Conservation (phyloP, 2,329 filamentous ascomycete genomes). For the Colletotrichum tamarilloi region DNA sequence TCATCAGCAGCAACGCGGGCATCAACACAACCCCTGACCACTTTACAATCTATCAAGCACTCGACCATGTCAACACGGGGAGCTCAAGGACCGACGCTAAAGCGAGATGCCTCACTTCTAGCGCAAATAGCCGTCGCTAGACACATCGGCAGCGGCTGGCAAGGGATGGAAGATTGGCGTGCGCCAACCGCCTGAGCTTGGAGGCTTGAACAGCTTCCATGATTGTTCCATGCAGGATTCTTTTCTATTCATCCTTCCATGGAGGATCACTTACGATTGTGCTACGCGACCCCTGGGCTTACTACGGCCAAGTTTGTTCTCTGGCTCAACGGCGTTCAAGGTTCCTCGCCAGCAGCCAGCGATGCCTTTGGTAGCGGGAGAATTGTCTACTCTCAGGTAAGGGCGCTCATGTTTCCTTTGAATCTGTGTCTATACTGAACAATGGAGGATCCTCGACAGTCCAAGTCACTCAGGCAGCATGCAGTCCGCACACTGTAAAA, state of each 20-base stretch:
- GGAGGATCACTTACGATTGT: constrained; percentile 5
- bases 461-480: neutral
- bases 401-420: neutral
- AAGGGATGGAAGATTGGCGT: constrained; percentile 5
- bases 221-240: constrained; percentile 31
- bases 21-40: neutral
- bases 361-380: neutral
- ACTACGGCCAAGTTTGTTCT: neutral
- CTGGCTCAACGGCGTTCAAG: neutral
- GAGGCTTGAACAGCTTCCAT: constrained; percentile 17
- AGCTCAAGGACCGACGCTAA: neutral
- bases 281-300: neutral
- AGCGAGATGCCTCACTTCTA: neutral
- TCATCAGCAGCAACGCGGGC: neutral
- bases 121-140: neutral
- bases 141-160: constrained; percentile 1
- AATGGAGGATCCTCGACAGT: neutral
- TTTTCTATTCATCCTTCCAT: constrained; percentile 18
- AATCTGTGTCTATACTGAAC: neutral
- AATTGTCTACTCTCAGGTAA: neutral
- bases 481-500: neutral
- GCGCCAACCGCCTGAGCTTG: neutral
- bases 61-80: neutral
- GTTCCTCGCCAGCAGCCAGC: neutral
- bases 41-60: neutral